Evolutionary conservation across 2,329 filamentous ascomycete genomes (phyloP), one percentile per base, ranked within the genome.

Genomic region (Didymosphaeria variabile): DNA sequence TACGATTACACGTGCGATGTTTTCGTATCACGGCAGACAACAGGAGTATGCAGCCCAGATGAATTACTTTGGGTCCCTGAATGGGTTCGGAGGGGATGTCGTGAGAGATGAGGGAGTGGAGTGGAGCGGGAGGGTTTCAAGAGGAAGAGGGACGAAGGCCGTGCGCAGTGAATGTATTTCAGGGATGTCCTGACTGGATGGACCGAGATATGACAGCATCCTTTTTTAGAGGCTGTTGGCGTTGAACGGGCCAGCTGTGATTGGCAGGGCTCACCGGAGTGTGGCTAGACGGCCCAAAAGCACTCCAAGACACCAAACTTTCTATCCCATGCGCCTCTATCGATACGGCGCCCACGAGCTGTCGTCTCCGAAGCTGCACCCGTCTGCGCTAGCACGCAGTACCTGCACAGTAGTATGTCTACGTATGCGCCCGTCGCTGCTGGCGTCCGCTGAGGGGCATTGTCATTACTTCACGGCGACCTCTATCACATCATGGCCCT

Each of bases 161-260:
- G 73, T 75, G 75, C 73, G 65, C 63, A 63, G 65, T 75, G 73
- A 76, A 76, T 72, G 72, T 72, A 65, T 71, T 65, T 63, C 72
- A 74, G 71, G 72, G 72, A 75, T 74, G 42, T 59, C 50, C 64
- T 63, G 49, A 65, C 64, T 59, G 63, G 65, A 59, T 50, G 61
- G 52, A 53, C 64, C 63, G 63, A 58, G 61, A 63, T 65, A 75
- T 72, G 74, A 75, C 71, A 70, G 62, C 72, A 75, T 72, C 64
- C 73, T 75, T 68, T 72, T 72, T 73, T 74, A 71, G 71, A 69
- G 55, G 51, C 31, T 58, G 52, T 52, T 50, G 55, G 55, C 34
- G 54, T n/a, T 19, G 31, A 40, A 31, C 7, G 34, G 29, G 51
- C 61, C 59, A 52, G 61, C 62, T 21, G 59, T 13, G 34, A 45